A percentile compares a stretch with the other conserved stretches of the same genome.
These are phyloP conservation scores for Suillus clintonianus DNA, from an alignment of 768 basidiomycete species.

Conservation along the genomic window DNA sequence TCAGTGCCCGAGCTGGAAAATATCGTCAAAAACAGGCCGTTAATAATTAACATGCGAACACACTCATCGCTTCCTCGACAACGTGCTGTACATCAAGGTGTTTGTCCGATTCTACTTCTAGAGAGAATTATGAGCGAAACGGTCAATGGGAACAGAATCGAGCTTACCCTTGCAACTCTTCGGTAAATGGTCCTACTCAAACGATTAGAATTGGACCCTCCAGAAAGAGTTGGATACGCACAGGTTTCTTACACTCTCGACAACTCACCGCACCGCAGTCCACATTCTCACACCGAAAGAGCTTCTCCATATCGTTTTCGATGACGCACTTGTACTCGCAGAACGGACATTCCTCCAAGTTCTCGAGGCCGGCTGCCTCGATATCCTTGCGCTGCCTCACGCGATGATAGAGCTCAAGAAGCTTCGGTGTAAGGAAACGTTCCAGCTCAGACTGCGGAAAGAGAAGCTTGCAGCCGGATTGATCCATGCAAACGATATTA, in stretches of 20 bases:
- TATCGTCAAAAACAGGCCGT: conserved; percentile 1
- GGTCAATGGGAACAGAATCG: neutral
- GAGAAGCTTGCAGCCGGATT: conserved; percentile 64
- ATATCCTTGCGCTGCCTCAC: conserved; percentile 81
- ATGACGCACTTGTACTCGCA: conserved; percentile 88
- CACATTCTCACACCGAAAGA: conserved; percentile 56
- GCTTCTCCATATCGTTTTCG: conserved; percentile 63
- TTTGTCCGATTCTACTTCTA: conserved; percentile 77
- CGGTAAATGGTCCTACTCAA: conserved; percentile 71
- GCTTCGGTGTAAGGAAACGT: conserved; percentile 66
- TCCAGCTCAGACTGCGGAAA: conserved; percentile 72
- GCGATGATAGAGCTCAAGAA: conserved; percentile 69
- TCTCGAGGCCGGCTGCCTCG: conserved; percentile 73
- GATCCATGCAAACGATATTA: conserved; percentile 79
- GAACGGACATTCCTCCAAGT: conserved; percentile 87
- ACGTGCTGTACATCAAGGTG: conserved; percentile 73
- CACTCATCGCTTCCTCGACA: conserved; percentile 94
- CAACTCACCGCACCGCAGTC: conserved; percentile 81
- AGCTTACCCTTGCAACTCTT: conserved; percentile 71
- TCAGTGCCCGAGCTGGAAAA: conserved; percentile 67
- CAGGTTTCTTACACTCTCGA: conserved; percentile 73
- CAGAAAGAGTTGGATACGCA: conserved; percentile 32
- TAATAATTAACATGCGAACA: conserved; percentile 16
- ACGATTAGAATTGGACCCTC: neutral
- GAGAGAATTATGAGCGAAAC: conserved; percentile 6